Evolutionary conservation across 108 stramenopile genomes (phyloP), one percentile per base, ranked within the genome.

Genomic region (Hondaea fermentalgiana): DNA sequence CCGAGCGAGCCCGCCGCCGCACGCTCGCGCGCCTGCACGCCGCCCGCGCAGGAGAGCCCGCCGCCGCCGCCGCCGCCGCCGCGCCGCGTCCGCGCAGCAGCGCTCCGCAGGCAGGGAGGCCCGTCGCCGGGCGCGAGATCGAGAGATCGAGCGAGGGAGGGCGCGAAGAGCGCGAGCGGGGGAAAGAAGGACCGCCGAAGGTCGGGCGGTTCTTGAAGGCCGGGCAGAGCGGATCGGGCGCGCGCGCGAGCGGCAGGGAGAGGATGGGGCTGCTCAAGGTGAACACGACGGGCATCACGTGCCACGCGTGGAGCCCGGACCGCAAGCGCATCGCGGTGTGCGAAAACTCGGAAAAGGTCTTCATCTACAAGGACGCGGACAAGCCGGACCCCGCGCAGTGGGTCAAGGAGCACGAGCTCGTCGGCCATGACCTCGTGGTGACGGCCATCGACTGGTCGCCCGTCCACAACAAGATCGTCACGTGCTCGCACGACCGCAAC

Each of bases 401-500:
- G 76, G 49, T 53, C 23, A 8, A 83, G 51, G 76, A 83, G 76
- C 76, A 83, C 23, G 76, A 28, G 76, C 76, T 83, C 45, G n/a
- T 28, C 14, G 76, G 76, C 49, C 94, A 94, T 69, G 94, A 94
- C 92, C 87, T 94, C 55, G 5, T 92, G 45, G 93, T 94, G 60
- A 60, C 91, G 21, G 93, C 92, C 71, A 93, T 94, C 76, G 93
- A 93, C 87, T 94, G 94, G 94, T 92, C 72, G 19, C 91, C 91
- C 21, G 92, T 88, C 29, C 92, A 92, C 29, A 93, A 94, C 93
- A 91, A 90, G 58, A 94, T 94, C 89, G 94, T 94, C 53, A 93
- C 94, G 45, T 93, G 93, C 92, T 90, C 91, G 58, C 94, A 94
- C 90, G 94, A 94, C 87, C 92, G 94, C 47, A 94, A 94, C 88